phyloP scores from a whole-genome alignment of 2,329 filamentous ascomycete genomes.

The Talaromyces sp. region DNA sequence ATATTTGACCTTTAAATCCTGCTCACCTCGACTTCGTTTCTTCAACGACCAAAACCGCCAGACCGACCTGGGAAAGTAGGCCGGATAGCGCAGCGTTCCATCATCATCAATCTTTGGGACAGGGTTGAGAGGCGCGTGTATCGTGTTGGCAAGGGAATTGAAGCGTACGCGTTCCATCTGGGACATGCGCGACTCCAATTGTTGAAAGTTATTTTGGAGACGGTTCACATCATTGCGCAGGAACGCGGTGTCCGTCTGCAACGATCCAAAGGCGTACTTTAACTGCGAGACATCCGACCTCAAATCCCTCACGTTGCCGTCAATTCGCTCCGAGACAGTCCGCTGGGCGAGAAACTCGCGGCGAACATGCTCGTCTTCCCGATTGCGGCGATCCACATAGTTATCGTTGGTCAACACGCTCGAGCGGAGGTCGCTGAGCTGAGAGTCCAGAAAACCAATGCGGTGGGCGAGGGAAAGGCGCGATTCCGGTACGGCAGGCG shows the following conservation, averaged over 20 bases:
- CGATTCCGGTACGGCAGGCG: slow-evolving; percentile 28
- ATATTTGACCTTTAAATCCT: neutral
- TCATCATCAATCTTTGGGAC: slow-evolving; percentile 31
- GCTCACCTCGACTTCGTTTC: slow-evolving; percentile 35
- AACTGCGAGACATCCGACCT: slow-evolving; percentile 31
- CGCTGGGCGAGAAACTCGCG: slow-evolving; percentile 34
- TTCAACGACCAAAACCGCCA: slow-evolving; percentile 40
- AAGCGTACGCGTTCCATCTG: slow-evolving; percentile 34
- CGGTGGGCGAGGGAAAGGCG: slow-evolving; percentile 33
- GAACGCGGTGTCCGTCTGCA: slow-evolving; percentile 29
- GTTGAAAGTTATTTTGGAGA: slow-evolving; percentile 32
- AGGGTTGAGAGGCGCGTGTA: slow-evolving; percentile 32
- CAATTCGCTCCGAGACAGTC: slow-evolving; percentile 24
- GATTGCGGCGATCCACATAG: slow-evolving; percentile 35
- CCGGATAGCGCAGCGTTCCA: slow-evolving; percentile 30
- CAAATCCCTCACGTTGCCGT: slow-evolving; percentile 31
- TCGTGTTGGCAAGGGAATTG: slow-evolving; percentile 35
- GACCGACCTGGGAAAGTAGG: slow-evolving; percentile 34
- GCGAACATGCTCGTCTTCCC: slow-evolving; percentile 34
- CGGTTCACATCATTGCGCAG: slow-evolving; percentile 32
- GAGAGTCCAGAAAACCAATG: slow-evolving; percentile 33
- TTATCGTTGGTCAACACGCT: slow-evolving; percentile 34
- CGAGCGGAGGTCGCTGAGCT: slow-evolving; percentile 32
- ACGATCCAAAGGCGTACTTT: slow-evolving; percentile 27
- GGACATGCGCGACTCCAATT: slow-evolving; percentile 31